phyloP scores from a whole-genome alignment of 169 alveolate species.

The Eimeria tenella region DNA sequence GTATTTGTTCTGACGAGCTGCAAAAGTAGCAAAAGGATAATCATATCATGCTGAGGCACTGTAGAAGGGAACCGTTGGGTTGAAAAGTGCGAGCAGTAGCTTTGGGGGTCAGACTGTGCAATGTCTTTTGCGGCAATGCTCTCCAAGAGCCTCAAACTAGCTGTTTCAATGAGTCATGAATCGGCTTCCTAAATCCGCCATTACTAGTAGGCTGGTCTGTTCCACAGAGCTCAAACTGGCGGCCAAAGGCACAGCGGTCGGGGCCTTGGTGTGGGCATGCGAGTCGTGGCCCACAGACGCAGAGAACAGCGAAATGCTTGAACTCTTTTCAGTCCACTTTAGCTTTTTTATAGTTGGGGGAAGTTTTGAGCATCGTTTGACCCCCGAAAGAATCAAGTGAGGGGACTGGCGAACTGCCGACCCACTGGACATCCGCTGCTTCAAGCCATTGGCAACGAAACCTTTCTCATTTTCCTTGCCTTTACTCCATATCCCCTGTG shows the following conservation, averaged over 20 bases:
- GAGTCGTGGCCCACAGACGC: constrained; percentile 48
- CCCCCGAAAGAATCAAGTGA: neutral
- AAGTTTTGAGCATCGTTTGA: neutral
- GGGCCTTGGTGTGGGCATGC: constrained; percentile 67
- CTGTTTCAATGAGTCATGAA: constrained; percentile 20
- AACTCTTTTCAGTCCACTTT: neutral
- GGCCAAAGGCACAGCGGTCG: constrained; percentile 44
- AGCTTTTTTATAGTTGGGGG: neutral
- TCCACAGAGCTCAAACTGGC: neutral
- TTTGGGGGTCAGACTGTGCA: neutral
- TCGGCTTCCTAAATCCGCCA: neutral
- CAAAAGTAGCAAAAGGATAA: neutral
- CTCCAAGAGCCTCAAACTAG: neutral
- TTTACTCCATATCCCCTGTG: neutral
- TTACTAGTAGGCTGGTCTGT: neutral
- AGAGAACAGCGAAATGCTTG: neutral
- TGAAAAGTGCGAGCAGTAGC: neutral
- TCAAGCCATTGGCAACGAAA: constrained; percentile 3
- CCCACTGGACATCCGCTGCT: constrained; percentile 32
- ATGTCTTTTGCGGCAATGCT: constrained; percentile 27
- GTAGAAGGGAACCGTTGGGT: neutral
- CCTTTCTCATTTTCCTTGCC: neutral
- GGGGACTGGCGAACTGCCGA: constrained; percentile 15
- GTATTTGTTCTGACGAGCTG: neutral
- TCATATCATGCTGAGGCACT: neutral